Evolutionary conservation across 2,329 filamentous ascomycete genomes (phyloP).

Genomic region (Aspergillus intermedius): DNA sequence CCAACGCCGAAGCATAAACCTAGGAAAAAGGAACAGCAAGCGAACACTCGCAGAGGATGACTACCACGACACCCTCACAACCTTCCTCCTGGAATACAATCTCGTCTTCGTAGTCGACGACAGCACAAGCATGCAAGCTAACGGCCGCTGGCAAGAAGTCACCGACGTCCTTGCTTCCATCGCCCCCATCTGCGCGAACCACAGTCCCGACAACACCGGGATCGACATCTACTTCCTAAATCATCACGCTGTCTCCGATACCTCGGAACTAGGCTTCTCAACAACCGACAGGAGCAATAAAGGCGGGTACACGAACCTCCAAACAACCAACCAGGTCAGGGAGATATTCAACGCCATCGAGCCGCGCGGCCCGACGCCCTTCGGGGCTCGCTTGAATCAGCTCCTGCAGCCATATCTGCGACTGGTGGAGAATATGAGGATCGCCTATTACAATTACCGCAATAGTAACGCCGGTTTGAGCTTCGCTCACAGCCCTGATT

Average conservation of each 20-base stretch:
- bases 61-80: not conserved
- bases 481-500: not conserved
- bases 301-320: slow-evolving; percentile 61
- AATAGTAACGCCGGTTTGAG: too few species aligned
- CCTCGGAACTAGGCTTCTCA: slow-evolving; percentile 4
- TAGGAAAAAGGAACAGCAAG: not conserved
- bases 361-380: slow-evolving; percentile 65
- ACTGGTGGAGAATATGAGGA: slow-evolving; percentile 42
- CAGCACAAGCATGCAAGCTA: slow-evolving; percentile 71
- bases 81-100: slow-evolving; percentile 73
- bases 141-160: slow-evolving; percentile 69
- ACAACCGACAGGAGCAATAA: slow-evolving; percentile 35
- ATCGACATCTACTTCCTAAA: slow-evolving; percentile 93
- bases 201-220: slow-evolving; percentile 64
- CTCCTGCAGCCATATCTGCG: slow-evolving; percentile 69
- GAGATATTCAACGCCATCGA: slow-evolving; percentile 63
- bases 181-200: slow-evolving; percentile 70
- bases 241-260: slow-evolving; percentile 30
- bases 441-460: slow-evolving; percentile 10
- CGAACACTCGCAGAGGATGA: not conserved
- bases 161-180: slow-evolving; percentile 63
- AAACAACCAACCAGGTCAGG: slow-evolving; percentile 50
- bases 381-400: slow-evolving; percentile 61
- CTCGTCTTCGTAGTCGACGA: slow-evolving; percentile 90
- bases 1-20: not conserved